Percentiles rank a stretch among this genome's conserved stretches.
phyloP scores from a whole-genome alignment of 2,329 filamentous ascomycete species.

The Fusarium torulosum region DNA sequence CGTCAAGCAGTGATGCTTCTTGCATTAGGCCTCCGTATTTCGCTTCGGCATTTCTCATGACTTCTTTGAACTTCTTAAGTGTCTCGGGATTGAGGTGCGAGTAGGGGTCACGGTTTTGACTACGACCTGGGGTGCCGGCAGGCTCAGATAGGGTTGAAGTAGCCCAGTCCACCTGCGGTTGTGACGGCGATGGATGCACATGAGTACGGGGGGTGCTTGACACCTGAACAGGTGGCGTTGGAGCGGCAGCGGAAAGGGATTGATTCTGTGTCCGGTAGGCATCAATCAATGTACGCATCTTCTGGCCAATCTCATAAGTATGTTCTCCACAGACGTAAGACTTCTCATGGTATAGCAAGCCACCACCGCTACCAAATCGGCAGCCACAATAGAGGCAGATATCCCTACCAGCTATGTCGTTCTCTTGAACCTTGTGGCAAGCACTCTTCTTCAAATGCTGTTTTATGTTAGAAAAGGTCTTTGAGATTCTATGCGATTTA shows the following conservation, averaged over 20 bases:
- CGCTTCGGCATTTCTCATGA: conserved; percentile 50
- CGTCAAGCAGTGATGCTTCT: conserved; percentile 55
- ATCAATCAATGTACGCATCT: conserved; percentile 29
- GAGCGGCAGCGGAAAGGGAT: not conserved
- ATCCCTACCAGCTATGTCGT: conserved; percentile 47
- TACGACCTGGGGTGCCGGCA: conserved; percentile 41
- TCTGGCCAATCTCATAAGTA: conserved; percentile 26
- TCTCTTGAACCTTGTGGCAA: conserved; percentile 39
- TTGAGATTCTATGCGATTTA: not conserved
- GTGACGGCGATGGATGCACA: not conserved
- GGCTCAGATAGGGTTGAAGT: conserved; percentile 1
- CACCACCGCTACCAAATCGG: conserved; percentile 57
- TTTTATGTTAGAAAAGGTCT: conserved; percentile 28
- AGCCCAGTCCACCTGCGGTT: conserved; percentile 12
- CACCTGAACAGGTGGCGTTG: not conserved
- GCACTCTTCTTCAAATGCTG: conserved; percentile 49
- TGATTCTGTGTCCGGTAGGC: conserved; percentile 14
- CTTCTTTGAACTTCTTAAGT: conserved; percentile 44
- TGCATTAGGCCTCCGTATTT: conserved; percentile 58
- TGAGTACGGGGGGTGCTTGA: conserved; percentile 1
- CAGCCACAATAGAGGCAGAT: conserved; percentile 61
- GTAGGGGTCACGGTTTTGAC: conserved; percentile 60
- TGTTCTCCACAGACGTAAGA: conserved; percentile 63
- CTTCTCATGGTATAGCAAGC: conserved; percentile 60
- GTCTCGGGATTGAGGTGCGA: conserved; percentile 55